A percentile compares a stretch with the other conserved stretches of the same genome.
Evolutionary conservation across 164 flowering plant species (phyloP).

Genomic region (Warburgia ugandensis): DNA sequence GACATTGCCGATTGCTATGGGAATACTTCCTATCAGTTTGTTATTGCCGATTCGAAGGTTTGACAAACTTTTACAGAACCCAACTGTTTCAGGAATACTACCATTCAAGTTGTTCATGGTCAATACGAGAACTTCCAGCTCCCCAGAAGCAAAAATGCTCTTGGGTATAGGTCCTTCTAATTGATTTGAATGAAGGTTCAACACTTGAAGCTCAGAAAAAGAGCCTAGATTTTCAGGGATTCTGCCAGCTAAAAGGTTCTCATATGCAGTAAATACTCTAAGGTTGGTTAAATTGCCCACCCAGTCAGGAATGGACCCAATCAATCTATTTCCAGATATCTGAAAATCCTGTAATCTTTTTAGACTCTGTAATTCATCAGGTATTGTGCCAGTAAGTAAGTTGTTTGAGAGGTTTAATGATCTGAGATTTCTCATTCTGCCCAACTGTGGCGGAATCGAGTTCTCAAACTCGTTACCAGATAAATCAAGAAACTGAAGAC

Average conservation of each 20-base stretch:
- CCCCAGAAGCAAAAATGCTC: conserved; percentile 64
- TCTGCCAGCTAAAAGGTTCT: conserved; percentile 57
- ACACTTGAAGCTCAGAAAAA: conserved; percentile 41
- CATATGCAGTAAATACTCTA: conserved; percentile 78
- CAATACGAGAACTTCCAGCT: conserved; percentile 62
- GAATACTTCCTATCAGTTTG: conserved; percentile 62
- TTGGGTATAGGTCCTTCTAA: conserved; percentile 73
- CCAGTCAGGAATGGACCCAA: conserved; percentile 78
- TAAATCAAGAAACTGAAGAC: conserved; percentile 84
- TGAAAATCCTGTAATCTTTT: conserved; percentile 54
- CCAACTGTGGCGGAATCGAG: conserved; percentile 58
- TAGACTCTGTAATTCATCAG: conserved; percentile 56
- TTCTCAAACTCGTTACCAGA: conserved; percentile 62
- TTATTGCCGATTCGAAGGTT: conserved; percentile 84
- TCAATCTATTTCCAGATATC: conserved; percentile 55
- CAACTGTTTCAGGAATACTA: conserved; percentile 50
- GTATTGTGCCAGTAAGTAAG: conserved; percentile 47
- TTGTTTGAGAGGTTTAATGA: conserved; percentile 82
- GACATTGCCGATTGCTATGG: conserved; percentile 61
- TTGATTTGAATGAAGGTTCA: conserved; percentile 88
- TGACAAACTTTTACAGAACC: conserved; percentile 65
- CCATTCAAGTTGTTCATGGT: conserved; percentile 72
- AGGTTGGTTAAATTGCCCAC: conserved; percentile 61
- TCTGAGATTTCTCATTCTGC: conserved; percentile 50
- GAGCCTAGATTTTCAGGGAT: conserved; percentile 71